A percentile compares a stretch with the other conserved stretches of the same genome.
phyloP scores from a whole-genome alignment of 441 rosid species.

The Brassica hybrid region DNA sequence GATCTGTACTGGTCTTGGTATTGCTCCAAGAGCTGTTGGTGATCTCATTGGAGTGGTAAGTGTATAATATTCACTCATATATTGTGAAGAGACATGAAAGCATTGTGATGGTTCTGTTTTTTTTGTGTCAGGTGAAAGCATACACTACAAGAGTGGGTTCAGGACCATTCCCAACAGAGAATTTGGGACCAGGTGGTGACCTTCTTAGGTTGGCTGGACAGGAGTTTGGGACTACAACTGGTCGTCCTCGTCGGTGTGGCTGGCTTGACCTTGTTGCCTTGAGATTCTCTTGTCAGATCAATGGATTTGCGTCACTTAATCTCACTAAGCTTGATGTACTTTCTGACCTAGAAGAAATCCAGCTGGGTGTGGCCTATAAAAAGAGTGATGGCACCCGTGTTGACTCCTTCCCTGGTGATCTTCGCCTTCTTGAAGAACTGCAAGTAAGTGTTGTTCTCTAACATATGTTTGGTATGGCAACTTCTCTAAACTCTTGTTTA shows the following conservation, averaged over 20 bases:
- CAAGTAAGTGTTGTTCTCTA: constrained; percentile 51
- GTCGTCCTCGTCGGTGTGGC: constrained; percentile 99
- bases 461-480: neutral
- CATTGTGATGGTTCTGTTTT: constrained; percentile 18
- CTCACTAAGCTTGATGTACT: constrained; percentile 94
- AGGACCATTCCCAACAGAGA: constrained; percentile 97
- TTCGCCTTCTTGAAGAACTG: constrained; percentile 78
- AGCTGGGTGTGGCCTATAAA: constrained; percentile 80
- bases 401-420: constrained; percentile 89
- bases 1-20: constrained; percentile 93
- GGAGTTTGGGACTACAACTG: constrained; percentile 97
- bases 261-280: constrained; percentile 98
- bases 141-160: constrained; percentile 97
- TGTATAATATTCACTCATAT: constrained; percentile 12
- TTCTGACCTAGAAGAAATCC: constrained; percentile 84
- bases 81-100: neutral
- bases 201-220: constrained; percentile 86
- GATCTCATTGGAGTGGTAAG: constrained; percentile 95
- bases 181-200: constrained; percentile 85
- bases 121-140: constrained; percentile 77
- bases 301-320: constrained; percentile 92
- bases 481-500: neutral
- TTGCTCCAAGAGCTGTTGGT: constrained; percentile 89
- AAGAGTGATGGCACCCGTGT: constrained; percentile 72
- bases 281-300: constrained; percentile 82